Evolutionary conservation across 2,329 filamentous ascomycete genomes (phyloP).

Genomic region (Colletotrichum somersetense): DNA sequence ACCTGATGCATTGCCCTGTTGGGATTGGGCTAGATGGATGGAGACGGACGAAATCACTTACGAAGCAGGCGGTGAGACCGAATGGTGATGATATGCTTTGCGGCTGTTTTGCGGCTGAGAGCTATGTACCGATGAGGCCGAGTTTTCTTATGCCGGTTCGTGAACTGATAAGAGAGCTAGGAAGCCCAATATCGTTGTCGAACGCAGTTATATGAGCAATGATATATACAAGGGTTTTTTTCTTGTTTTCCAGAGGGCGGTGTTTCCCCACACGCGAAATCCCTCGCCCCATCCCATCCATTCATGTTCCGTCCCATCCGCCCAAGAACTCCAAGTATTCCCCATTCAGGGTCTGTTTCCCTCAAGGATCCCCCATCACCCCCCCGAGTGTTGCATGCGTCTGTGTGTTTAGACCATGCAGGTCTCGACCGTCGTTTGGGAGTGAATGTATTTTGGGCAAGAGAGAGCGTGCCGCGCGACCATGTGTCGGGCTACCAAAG

Average conservation of each 20-base stretch:
- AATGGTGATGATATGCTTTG: no score
- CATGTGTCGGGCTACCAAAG: slow-evolving; percentile 3
- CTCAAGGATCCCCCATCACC: slow-evolving; percentile 6
- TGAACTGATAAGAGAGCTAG: not conserved
- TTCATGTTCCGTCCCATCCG: not conserved
- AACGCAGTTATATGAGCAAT: slow-evolving; percentile 30
- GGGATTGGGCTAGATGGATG: no score
- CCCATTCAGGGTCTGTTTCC: slow-evolving; percentile 1
- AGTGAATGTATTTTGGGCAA: not conserved
- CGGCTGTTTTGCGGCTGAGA: no score
- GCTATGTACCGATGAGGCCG: no score
- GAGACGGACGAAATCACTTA: no score
- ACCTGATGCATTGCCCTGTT: no score
- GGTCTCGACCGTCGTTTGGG: slow-evolving; percentile 4
- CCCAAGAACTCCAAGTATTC: slow-evolving; percentile 15
- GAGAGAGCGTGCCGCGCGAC: slow-evolving; percentile 7
- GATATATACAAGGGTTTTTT: slow-evolving; percentile 10
- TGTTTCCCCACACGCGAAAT: slow-evolving; percentile 6
- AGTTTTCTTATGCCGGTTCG: no score
- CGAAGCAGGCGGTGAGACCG: no score
- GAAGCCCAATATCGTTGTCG: slow-evolving; percentile 23
- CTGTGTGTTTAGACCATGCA: not conserved
- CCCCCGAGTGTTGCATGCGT: not conserved
- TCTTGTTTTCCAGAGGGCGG: not conserved
- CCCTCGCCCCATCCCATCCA: not conserved